Evolutionary conservation across 805 yeast species (phyloP).

Genomic region (Candida schatavii): DNA sequence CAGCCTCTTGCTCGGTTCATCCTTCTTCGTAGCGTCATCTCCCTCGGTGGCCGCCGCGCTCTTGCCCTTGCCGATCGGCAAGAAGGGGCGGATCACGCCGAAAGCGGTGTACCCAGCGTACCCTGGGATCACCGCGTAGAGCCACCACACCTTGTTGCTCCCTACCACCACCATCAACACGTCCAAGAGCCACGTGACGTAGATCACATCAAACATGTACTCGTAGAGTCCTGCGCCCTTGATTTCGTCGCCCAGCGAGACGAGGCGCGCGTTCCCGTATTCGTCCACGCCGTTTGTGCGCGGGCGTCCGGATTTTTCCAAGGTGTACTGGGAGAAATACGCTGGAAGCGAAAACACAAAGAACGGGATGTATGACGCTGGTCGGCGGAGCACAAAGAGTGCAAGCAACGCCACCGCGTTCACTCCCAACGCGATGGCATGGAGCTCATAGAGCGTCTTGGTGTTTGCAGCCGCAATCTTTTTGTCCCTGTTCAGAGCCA

Average conservation of each 20-base stretch:
- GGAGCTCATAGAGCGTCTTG: slow-evolving; percentile 38
- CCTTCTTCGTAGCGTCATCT: slow-evolving; percentile 11
- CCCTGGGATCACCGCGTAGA: slow-evolving; percentile 50
- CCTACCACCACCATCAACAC: slow-evolving; percentile 54
- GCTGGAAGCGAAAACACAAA: slow-evolving; percentile 35
- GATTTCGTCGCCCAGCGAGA: slow-evolving; percentile 59
- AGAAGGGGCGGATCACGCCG: slow-evolving; percentile 29
- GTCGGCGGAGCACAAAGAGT: slow-evolving; percentile 42
- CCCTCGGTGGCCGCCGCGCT: slow-evolving; percentile 3
- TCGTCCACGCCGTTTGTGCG: slow-evolving; percentile 34
- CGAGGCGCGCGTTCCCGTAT: slow-evolving; percentile 35
- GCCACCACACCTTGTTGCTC: slow-evolving; percentile 57
- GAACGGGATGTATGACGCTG: slow-evolving; percentile 40
- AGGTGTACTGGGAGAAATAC: slow-evolving; percentile 44
- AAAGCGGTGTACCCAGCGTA: slow-evolving; percentile 49
- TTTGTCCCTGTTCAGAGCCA: slow-evolving; percentile 60
- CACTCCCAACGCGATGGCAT: slow-evolving; percentile 29
- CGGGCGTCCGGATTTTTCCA: slow-evolving; percentile 66
- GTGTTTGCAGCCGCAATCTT: slow-evolving; percentile 46
- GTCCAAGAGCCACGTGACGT: slow-evolving; percentile 60
- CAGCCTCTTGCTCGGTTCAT: slow-evolving; percentile 22
- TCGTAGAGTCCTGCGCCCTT: slow-evolving; percentile 64
- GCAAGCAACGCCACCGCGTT: slow-evolving; percentile 39
- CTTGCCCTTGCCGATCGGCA: slow-evolving; percentile 6
- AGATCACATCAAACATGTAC: slow-evolving; percentile 67